A percentile compares a stretch with the other conserved stretches of the same genome.
Evolutionary conservation across 2,329 filamentous ascomycete species (phyloP).

Genomic region (Aspergillus sp.): DNA sequence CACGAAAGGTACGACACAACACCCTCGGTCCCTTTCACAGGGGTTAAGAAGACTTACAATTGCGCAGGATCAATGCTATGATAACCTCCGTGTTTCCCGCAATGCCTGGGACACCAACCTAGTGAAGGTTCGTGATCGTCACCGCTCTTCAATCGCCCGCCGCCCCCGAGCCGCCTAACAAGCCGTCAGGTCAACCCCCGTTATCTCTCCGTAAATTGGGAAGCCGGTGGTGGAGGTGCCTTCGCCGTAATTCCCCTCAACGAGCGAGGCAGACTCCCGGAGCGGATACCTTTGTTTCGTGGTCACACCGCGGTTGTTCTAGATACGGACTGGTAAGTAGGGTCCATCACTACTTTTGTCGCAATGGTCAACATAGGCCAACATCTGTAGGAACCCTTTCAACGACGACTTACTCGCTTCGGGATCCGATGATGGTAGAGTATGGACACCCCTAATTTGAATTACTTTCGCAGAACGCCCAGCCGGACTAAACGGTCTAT

Average conservation of each 20-base stretch:
- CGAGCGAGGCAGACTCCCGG: constrained; percentile 87
- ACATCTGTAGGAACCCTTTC: constrained; percentile 76
- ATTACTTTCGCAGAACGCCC: neutral
- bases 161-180: constrained; percentile 21
- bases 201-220: constrained; percentile 98
- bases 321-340: constrained; percentile 87
- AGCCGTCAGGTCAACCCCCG: constrained; percentile 78
- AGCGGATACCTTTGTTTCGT: constrained; percentile 90
- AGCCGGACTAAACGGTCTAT: constrained; percentile 9
- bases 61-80: constrained; percentile 85
- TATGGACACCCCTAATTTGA: constrained; percentile 24
- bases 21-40: neutral
- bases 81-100: constrained; percentile 93
- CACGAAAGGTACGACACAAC: constrained; percentile 65
- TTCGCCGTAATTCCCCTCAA: constrained; percentile 92
- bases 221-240: constrained; percentile 89
- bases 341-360: constrained; percentile 13
- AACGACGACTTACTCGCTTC: constrained; percentile 92
- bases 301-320: constrained; percentile 94
- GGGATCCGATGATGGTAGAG: constrained; percentile 92
- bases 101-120: constrained; percentile 99
- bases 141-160: constrained; percentile 26
- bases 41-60: constrained; percentile 8
- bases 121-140: constrained; percentile 71
- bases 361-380: constrained; percentile 7